Base-by-base conservation (phyloP, 805 yeast species). In the Tetrapisispora pingtungensis region DNA sequence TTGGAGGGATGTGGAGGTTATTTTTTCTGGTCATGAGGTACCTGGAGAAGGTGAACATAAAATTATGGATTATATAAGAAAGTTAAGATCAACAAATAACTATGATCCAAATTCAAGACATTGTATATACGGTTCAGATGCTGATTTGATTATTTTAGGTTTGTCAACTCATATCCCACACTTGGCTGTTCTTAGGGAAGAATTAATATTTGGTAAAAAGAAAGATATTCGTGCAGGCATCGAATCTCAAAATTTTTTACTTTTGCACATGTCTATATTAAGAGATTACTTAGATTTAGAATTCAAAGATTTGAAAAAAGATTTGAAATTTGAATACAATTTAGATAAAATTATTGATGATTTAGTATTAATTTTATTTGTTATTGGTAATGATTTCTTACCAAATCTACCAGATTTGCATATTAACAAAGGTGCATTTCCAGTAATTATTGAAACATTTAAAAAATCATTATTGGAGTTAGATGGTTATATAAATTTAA, bases 31-130 rank as follows among this genome's bases (percentile, higher is more conserved):
- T 32, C 96, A 87, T 56, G 96, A 89, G 62, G 97, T 86, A 15
- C 97, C 97, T 3, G 97, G 97, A 53, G 97, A 90, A 71, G 97
- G 97, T 66, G 97, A 90, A 68, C 97, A 90, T 67, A 90, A 90
- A 60, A 88, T 90, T 53, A 90, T 89, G 97, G 86, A 86, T 55
- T 87, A 77, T 56, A 87, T 90, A 51, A 79, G 97, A 66, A 68
- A 77, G 34, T 73, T 80, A 66, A 83, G 84, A 61, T 76, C 89
- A 14, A 81, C 80, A 56, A 73, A 76, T 0, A 79, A 70, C 41
- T 85, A 84, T 58, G 74, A 86, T 58, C 78, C 87, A 41, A 85
- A 90, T 61, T 72, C 82, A 17, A 80, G 96, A 62, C 97, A 90
- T 60, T 90, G 97, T 71, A 78, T 90, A 40, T 90, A 90, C 62